Evolutionary conservation across 352 stramenopile species (phyloP).

Genomic region (Ophiocytium majus): DNA sequence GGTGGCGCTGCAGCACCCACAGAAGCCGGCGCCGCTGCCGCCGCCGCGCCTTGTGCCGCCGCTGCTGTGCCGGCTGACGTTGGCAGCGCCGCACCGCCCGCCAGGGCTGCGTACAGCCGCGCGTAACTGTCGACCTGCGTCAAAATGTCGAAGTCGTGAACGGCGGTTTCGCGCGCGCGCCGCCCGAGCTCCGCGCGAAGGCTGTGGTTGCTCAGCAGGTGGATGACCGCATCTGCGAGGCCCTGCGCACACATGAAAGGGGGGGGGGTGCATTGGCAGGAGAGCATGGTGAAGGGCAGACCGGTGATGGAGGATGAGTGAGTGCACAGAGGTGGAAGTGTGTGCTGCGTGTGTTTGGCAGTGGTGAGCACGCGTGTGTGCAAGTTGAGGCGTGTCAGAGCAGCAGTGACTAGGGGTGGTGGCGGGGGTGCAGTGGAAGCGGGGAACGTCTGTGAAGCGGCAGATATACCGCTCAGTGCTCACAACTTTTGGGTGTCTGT

Average conservation of each 20-base stretch:
- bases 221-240: constrained; percentile 4
- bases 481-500: not conserved
- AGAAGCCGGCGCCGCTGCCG: too few species aligned
- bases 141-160: not conserved
- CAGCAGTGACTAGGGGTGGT: not conserved
- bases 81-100: not conserved
- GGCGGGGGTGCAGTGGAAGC: not conserved
- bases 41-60: too few species aligned
- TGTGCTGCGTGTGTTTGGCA: not conserved
- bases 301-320: not conserved
- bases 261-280: too few species aligned
- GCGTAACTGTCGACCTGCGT: not conserved
- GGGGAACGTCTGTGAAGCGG: not conserved
- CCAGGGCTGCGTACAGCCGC: not conserved
- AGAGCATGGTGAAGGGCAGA: not conserved
- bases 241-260: too few species aligned
- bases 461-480: not conserved
- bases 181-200: not conserved
- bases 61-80: not conserved
- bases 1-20: too few species aligned
- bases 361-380: not conserved
- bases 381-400: not conserved
- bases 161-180: not conserved
- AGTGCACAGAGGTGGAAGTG: not conserved
- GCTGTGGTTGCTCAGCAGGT: not conserved